Conservation (phyloP, 2,329 filamentous ascomycete species). For the Alternaria infectoria region DNA sequence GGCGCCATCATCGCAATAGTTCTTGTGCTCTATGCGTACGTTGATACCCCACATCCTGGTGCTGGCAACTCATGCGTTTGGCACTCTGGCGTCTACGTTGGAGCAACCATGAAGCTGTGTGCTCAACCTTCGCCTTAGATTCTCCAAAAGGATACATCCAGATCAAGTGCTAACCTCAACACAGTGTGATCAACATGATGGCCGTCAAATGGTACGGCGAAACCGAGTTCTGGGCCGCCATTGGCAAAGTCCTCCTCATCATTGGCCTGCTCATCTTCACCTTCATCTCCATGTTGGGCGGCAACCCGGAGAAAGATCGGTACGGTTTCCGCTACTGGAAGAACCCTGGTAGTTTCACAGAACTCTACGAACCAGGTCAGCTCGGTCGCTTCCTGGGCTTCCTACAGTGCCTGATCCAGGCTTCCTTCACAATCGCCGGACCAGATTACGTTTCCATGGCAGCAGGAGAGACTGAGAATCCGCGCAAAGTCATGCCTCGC, state of each 20-base stretch:
- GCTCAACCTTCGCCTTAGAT: not conserved
- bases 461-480: constrained; percentile 56
- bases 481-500: constrained; percentile 64
- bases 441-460: constrained; percentile 59
- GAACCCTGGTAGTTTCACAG: constrained; percentile 71
- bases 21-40: constrained; percentile 64
- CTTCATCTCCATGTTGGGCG: constrained; percentile 82
- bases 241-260: constrained; percentile 60
- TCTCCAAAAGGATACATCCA: not conserved
- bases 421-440: constrained; percentile 55
- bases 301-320: constrained; percentile 68
- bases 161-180: constrained; percentile 12
- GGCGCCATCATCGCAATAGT: constrained; percentile 68
- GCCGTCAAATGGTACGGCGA: constrained; percentile 56
- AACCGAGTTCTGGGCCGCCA: constrained; percentile 75
- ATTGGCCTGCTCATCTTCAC: constrained; percentile 62
- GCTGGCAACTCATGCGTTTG: not conserved
- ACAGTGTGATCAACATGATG: constrained; percentile 70
- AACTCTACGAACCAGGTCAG: constrained; percentile 67
- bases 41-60: not conserved
- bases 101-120: not conserved
- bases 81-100: not conserved
- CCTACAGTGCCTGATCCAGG: constrained; percentile 73
- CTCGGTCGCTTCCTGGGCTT: constrained; percentile 80
- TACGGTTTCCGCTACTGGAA: constrained; percentile 58